Evolutionary conservation across 805 yeast species (phyloP).

Genomic region (Isabelozyma rhagii): DNA sequence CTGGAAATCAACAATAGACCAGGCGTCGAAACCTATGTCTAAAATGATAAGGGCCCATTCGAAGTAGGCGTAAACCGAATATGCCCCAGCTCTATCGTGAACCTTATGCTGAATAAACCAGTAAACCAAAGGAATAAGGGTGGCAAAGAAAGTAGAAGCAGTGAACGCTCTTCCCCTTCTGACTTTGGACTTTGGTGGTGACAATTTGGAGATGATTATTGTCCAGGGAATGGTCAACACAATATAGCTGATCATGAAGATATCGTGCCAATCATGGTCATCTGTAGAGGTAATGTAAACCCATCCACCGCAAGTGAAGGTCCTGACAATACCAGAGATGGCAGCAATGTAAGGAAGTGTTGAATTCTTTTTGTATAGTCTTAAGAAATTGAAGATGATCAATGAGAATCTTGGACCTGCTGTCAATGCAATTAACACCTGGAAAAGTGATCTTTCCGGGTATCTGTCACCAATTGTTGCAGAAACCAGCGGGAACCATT

Average conservation of each 20-base stretch:
- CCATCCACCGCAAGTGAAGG: constrained; percentile 98
- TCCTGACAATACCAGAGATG: constrained; percentile 76
- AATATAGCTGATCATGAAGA: constrained; percentile 90
- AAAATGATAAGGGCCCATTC: constrained; percentile 89
- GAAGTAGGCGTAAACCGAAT: constrained; percentile 88
- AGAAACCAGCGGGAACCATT: constrained; percentile 97
- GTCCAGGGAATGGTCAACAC: constrained; percentile 93
- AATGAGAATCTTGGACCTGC: constrained; percentile 87
- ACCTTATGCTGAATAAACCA: constrained; percentile 93
- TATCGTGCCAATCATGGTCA: constrained; percentile 94
- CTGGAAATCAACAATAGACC: constrained; percentile 68
- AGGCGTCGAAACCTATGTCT: constrained; percentile 82
- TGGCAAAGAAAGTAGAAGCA: constrained; percentile 62
- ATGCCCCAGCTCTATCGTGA: constrained; percentile 85
- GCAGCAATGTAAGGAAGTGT: constrained; percentile 40
- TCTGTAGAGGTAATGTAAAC: constrained; percentile 96
- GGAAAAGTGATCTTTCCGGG: constrained; percentile 93
- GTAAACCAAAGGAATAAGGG: constrained; percentile 77
- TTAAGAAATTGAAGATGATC: constrained; percentile 49
- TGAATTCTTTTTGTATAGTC: constrained; percentile 36
- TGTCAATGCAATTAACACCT: constrained; percentile 85
- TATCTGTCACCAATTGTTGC: constrained; percentile 97
- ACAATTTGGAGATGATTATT: constrained; percentile 50
- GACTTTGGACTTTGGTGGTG: constrained; percentile 42
- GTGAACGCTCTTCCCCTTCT: constrained; percentile 54